phyloP scores from a whole-genome alignment of 768 basidiomycete species.

The Mycena metata region DNA sequence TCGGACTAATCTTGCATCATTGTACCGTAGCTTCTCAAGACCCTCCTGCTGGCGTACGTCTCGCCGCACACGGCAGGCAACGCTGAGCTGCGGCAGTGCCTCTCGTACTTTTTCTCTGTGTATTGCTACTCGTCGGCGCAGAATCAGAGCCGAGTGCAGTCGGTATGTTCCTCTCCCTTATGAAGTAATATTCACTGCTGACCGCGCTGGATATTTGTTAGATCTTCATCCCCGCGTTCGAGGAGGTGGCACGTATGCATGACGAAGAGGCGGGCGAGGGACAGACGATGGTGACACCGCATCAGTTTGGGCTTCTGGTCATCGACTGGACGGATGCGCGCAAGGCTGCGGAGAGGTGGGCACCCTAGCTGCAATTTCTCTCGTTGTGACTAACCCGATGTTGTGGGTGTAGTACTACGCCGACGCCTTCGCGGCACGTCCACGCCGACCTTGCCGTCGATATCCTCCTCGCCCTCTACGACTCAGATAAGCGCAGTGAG shows the following conservation, averaged over 20 bases:
- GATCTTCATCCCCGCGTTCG: slow-evolving; percentile 81
- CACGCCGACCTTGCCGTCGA: slow-evolving; percentile 74
- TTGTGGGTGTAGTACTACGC: slow-evolving; percentile 29
- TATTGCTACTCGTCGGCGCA: slow-evolving; percentile 88
- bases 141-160: slow-evolving; percentile 80
- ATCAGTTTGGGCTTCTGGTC: slow-evolving; percentile 83
- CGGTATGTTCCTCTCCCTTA: slow-evolving; percentile 47
- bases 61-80: slow-evolving; percentile 89
- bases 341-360: slow-evolving; percentile 68
- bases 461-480: slow-evolving; percentile 63
- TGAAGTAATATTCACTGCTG: too few relatives aligned
- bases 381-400: too few relatives aligned
- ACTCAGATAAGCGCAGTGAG: slow-evolving; percentile 62
- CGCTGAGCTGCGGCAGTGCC: slow-evolving; percentile 89
- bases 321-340: slow-evolving; percentile 91
- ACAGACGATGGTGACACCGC: slow-evolving; percentile 78
- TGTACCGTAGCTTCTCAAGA: slow-evolving; percentile 51
- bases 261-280: slow-evolving; percentile 77
- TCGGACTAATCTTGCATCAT: too few relatives aligned
- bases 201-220: too few relatives aligned
- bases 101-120: slow-evolving; percentile 96
- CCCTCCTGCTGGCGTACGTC: slow-evolving; percentile 74
- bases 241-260: slow-evolving; percentile 68
- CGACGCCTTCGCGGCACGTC: slow-evolving; percentile 44
- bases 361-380: too few relatives aligned